These are phyloP conservation scores for Acrasis kona DNA, from an alignment of 78 protist genomes.

Conservation along the genomic window DNA sequence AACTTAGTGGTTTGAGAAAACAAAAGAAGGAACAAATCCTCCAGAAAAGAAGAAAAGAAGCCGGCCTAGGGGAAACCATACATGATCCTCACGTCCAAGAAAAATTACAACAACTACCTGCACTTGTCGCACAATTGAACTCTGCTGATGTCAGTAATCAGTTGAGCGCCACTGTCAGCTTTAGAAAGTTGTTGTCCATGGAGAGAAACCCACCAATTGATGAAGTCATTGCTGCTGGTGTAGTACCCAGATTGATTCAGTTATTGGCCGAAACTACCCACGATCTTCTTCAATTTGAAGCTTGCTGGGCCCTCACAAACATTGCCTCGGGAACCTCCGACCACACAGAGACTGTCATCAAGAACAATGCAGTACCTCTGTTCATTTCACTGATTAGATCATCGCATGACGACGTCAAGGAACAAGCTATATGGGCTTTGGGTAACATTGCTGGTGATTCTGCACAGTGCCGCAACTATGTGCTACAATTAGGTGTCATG, in stretches of 20 bases:
- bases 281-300: conserved; percentile 58
- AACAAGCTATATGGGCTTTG: conserved; percentile 96
- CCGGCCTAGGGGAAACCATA: neutral
- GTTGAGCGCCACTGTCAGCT: neutral
- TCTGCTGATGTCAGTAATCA: neutral
- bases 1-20: neutral
- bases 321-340: conserved; percentile 93
- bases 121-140: neutral
- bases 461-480: conserved; percentile 70
- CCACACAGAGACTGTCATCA: conserved; percentile 74
- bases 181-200: neutral
- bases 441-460: conserved; percentile 98
- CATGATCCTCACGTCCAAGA: neutral
- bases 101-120: neutral
- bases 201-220: conserved; percentile 86
- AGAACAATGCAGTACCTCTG: conserved; percentile 73
- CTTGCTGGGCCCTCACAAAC: conserved; percentile 98
- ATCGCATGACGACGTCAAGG: conserved; percentile 71
- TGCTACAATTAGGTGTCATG: conserved; percentile 46
- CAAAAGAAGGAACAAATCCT: neutral
- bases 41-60: neutral
- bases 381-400: conserved; percentile 73
- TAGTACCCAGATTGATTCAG: conserved; percentile 76
- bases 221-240: conserved; percentile 78
- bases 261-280: neutral